These are phyloP conservation scores for Alloascoidea hylecoeti DNA, from an alignment of 805 yeast species.

Conservation along the genomic window DNA sequence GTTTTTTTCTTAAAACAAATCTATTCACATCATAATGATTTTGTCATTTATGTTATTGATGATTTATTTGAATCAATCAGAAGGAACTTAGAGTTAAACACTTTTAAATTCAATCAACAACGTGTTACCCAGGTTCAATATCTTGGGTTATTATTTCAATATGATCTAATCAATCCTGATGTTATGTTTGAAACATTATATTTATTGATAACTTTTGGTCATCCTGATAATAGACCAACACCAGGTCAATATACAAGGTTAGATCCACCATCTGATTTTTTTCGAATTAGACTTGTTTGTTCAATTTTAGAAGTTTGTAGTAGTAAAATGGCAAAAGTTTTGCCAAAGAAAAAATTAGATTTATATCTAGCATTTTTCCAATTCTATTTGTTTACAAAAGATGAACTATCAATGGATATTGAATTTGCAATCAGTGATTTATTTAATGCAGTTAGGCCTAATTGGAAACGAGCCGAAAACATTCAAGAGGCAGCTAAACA, in stretches of 20 bases:
- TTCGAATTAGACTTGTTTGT: constrained; percentile 47
- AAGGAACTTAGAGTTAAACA: constrained; percentile 51
- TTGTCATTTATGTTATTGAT: constrained; percentile 41
- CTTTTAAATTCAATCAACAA: constrained; percentile 40
- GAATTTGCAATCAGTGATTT: constrained; percentile 35
- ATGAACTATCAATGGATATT: constrained; percentile 47
- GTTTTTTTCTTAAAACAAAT: constrained; percentile 31
- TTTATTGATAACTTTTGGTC: constrained; percentile 50
- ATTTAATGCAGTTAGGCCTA: constrained; percentile 19
- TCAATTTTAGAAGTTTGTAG: constrained; percentile 23
- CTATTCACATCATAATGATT: constrained; percentile 19
- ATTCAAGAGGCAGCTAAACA: constrained; percentile 27
- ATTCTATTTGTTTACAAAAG: constrained; percentile 52
- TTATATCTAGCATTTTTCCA: constrained; percentile 48
- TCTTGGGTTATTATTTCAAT: constrained; percentile 41
- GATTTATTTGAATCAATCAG: constrained; percentile 46
- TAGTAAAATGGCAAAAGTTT: constrained; percentile 8
- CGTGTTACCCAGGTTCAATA: constrained; percentile 50
- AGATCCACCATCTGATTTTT: constrained; percentile 61
- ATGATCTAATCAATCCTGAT: constrained; percentile 27
- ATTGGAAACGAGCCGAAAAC: constrained; percentile 20
- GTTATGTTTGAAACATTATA: constrained; percentile 37
- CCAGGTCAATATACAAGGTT: constrained; percentile 23
- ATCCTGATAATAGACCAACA: constrained; percentile 42
- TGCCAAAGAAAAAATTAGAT: constrained; percentile 14